Percentiles rank a stretch among this genome's conserved stretches.
These are phyloP conservation scores for Cladophialophora psammophila DNA, from an alignment of 2,329 filamentous ascomycete species.

Conservation along the genomic window DNA sequence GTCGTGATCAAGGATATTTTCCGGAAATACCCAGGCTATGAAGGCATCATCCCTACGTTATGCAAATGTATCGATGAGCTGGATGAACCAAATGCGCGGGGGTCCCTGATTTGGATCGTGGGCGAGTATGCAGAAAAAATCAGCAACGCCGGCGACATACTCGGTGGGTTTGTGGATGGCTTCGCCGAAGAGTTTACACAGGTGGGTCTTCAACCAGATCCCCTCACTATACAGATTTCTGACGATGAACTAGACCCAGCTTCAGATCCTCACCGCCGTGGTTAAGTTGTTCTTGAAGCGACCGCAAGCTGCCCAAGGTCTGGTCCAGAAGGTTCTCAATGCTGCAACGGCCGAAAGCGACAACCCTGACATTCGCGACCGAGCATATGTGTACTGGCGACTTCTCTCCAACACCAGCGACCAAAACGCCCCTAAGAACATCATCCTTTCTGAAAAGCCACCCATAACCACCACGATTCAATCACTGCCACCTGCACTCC, in stretches of 20 bases:
- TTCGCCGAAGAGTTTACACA: slow-evolving; percentile 98
- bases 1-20: slow-evolving; percentile 99
- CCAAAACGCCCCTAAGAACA: slow-evolving; percentile 87
- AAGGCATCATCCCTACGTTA: slow-evolving; percentile 94
- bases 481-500: slow-evolving; percentile 78
- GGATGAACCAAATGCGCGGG: slow-evolving; percentile 90
- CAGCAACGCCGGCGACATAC: slow-evolving; percentile 94
- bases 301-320: slow-evolving; percentile 84
- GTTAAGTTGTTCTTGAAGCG: slow-evolving; percentile 98
- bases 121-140: slow-evolving; percentile 99
- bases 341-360: slow-evolving; percentile 92
- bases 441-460: slow-evolving; percentile 92
- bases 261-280: slow-evolving; percentile 95
- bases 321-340: slow-evolving; percentile 95
- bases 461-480: slow-evolving; percentile 94
- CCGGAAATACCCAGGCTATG: slow-evolving; percentile 95
- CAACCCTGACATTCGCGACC: slow-evolving; percentile 95
- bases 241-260: slow-evolving; percentile 73
- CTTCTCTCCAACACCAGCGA: slow-evolving; percentile 82
- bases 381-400: slow-evolving; percentile 98
- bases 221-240: not conserved
- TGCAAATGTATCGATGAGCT: slow-evolving; percentile 97
- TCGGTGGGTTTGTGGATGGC: slow-evolving; percentile 87
- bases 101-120: slow-evolving; percentile 96
- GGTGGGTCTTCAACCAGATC: slow-evolving; percentile 57